Conservation (phyloP, 495 filamentous ascomycete species). For the Hypoxylon lienhwacheense region DNA sequence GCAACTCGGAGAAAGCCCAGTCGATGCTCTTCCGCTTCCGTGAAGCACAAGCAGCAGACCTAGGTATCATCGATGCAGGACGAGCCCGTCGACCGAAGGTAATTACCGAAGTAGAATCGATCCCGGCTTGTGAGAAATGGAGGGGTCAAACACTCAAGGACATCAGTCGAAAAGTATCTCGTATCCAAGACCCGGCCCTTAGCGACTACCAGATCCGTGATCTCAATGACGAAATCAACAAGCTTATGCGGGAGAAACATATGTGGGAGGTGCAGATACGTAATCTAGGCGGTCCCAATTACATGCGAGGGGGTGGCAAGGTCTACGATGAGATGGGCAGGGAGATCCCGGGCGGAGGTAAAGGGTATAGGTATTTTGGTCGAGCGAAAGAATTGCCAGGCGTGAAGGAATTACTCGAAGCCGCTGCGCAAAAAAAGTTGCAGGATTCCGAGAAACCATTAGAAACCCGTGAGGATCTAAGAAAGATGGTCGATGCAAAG, state of each 20-base stretch:
- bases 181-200: constrained; percentile 86
- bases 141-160: constrained; percentile 97
- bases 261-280: constrained; percentile 98
- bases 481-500: constrained; percentile 83
- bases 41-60: constrained; percentile 92
- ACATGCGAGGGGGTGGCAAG: constrained; percentile 87
- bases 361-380: constrained; percentile 91
- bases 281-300: constrained; percentile 92
- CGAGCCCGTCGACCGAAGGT: constrained; percentile 85
- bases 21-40: constrained; percentile 99
- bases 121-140: constrained; percentile 95
- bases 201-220: constrained; percentile 97
- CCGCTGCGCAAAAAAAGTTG: constrained; percentile 62
- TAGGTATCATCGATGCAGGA: constrained; percentile 93
- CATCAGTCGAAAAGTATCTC: constrained; percentile 91
- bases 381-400: constrained; percentile 88
- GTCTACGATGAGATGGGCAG: constrained; percentile 90
- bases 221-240: constrained; percentile 99
- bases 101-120: constrained; percentile 80
- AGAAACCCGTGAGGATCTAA: constrained; percentile 67
- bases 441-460: constrained; percentile 58
- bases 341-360: constrained; percentile 87
- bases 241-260: constrained; percentile 96
- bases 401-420: constrained; percentile 96
- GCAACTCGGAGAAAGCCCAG: constrained; percentile 96